Evolutionary conservation across 2,329 filamentous ascomycete genomes (phyloP).

Genomic region (Colletotrichum somersetense): DNA sequence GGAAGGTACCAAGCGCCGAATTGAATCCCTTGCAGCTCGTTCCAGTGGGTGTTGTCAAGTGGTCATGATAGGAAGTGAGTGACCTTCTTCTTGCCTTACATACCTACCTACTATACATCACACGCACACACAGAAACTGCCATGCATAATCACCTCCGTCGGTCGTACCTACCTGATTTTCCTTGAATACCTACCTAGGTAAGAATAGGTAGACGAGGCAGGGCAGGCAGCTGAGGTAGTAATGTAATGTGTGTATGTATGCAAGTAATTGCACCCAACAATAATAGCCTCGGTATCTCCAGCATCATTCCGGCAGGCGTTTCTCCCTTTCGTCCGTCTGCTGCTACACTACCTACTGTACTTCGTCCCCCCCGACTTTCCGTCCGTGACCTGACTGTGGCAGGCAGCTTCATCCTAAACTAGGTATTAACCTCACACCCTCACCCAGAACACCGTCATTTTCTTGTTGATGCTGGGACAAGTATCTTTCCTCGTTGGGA

Average conservation of each 20-base stretch:
- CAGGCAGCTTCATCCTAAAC: neutral
- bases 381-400: conserved; percentile 18
- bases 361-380: conserved; percentile 15
- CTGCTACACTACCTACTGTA: too few species aligned
- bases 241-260: neutral
- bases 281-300: conserved; percentile 3
- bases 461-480: neutral
- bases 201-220: too few species aligned
- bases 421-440: conserved; percentile 34
- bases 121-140: neutral
- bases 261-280: conserved; percentile 1
- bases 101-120: conserved; percentile 6
- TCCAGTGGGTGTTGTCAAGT: conserved; percentile 21
- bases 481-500: conserved; percentile 35
- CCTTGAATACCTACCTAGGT: neutral
- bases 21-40: conserved; percentile 25
- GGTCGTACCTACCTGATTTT: neutral
- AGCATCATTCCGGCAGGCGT: neutral
- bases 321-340: conserved; percentile 16
- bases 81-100: conserved; percentile 13
- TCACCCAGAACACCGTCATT: conserved; percentile 5
- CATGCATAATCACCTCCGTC: conserved; percentile 6
- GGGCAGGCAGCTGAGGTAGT: neutral
- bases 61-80: conserved; percentile 29
- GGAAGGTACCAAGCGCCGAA: conserved; percentile 8